Evolutionary conservation across 2,329 filamentous ascomycete species (phyloP).

Genomic region (Sodiomyces alkalinus): DNA sequence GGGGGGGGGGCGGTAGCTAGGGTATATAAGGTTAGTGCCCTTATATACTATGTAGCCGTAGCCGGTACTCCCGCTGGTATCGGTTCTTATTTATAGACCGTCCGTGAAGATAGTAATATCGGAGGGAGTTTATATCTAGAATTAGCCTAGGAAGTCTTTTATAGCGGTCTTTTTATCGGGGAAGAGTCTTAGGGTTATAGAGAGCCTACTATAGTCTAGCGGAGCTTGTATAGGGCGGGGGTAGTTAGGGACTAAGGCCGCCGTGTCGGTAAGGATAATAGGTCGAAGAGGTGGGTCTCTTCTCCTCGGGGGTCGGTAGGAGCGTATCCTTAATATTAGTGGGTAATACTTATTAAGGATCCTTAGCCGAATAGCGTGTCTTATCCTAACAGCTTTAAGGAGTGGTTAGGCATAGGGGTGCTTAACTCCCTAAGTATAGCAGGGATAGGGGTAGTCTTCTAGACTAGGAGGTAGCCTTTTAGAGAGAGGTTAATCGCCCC

Average conservation of each 20-base stretch:
- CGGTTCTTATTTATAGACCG: conserved; percentile 4
- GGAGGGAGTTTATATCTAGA: too few relatives aligned
- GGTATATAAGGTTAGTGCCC: not conserved
- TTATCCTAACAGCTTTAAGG: conserved; percentile 4
- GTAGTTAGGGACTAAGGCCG: too few relatives aligned
- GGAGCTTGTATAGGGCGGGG: too few relatives aligned
- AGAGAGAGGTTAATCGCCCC: conserved; percentile 2
- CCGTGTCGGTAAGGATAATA: too few relatives aligned
- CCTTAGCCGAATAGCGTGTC: conserved; percentile 7
- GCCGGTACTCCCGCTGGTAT: conserved; percentile 2
- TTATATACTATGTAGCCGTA: conserved; percentile 7
- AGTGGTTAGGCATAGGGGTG: conserved; percentile 4
- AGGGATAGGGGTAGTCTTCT: conserved; percentile 6
- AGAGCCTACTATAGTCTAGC: too few relatives aligned
- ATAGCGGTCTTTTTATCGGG: too few relatives aligned
- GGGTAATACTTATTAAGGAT: conserved; percentile 7
- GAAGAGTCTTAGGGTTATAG: too few relatives aligned
- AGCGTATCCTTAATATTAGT: too few relatives aligned
- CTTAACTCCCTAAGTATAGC: conserved; percentile 4
- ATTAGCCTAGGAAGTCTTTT: too few relatives aligned
- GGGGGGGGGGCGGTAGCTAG: conserved; percentile 3
- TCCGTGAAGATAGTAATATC: conserved; percentile 2
- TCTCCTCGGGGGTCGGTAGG: too few relatives aligned
- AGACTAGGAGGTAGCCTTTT: conserved; percentile 2
- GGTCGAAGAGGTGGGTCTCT: conserved; percentile 1